A percentile compares a stretch with the other conserved stretches of the same genome.
Evolutionary conservation across 345 rosid species (phyloP).

Genomic region (Excoecaria cochinchinensis): DNA sequence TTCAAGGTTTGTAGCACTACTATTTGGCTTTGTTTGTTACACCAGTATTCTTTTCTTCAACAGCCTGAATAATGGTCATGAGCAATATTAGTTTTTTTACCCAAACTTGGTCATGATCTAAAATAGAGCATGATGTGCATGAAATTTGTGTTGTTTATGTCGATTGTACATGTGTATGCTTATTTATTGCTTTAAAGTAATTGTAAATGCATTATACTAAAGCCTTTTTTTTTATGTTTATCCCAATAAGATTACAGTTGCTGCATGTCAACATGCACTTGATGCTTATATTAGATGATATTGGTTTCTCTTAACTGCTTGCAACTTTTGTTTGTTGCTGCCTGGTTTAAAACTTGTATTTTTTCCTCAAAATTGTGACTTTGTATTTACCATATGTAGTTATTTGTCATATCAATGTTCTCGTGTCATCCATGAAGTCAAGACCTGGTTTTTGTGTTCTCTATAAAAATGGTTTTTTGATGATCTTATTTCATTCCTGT

Average conservation of each 20-base stretch:
- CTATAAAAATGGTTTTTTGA: neutral
- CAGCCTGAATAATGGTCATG: neutral
- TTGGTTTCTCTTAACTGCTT: neutral
- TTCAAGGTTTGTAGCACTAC: constrained; percentile 47
- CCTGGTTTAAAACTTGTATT: neutral
- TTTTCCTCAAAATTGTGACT: neutral
- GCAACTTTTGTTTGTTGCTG: neutral
- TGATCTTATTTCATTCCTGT: neutral
- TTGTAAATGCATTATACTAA: neutral
- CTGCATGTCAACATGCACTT: neutral
- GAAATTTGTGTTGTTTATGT: neutral
- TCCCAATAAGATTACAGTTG: neutral
- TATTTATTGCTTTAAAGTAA: neutral
- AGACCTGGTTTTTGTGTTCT: neutral
- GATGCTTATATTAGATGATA: neutral
- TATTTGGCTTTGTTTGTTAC: neutral
- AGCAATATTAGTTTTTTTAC: neutral
- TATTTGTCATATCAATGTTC: neutral
- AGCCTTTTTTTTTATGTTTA: neutral
- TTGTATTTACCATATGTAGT: neutral
- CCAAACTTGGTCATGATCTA: neutral
- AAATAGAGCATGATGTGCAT: neutral
- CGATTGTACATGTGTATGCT: neutral
- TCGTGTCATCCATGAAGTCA: neutral
- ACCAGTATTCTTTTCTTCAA: no score